Base-by-base conservation (phyloP, 345 rosid species). In the Camelina laxa region DNA sequence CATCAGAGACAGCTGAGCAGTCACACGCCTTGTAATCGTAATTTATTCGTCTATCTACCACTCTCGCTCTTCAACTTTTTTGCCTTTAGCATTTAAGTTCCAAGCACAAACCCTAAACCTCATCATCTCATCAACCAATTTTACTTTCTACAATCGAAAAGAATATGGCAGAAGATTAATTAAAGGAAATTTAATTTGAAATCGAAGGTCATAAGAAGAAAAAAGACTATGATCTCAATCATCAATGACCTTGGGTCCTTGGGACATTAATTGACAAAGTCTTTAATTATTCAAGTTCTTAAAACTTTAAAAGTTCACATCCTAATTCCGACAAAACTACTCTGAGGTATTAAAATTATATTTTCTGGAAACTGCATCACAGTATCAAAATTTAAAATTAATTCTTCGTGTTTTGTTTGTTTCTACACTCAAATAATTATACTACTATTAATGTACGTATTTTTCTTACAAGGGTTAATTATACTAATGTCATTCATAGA, bases 281-380 rank as follows among this genome's bases (percentile, higher is more conserved):
- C 42, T 45, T 47, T 24, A 24, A 4, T 24, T 51, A 70, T 57
- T 71, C 72, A 64, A 70, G 55, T 76, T 76, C 69, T 75, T 75
- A 33, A 69, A 67, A 66, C 67, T 57, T 75, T 75, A 33, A 69
- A 67, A 66, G 72, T 57, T 77, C 53, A 70, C 65, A 65, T 63
- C 60, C 75, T 65, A 58, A 71, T 71, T 77, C 80, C 80, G 76
- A 70, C 80, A 77, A 77, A 70, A 77, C 80, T 77, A 65, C 80
- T 65, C 67, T 71, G 38, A 38, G 51, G 67, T 58, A 38, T 71
- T 57, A 57, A 38, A 70, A 70, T 50, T 56, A 27, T 57, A 48
- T 15, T 69, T 55, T 45, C 60, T 62, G 65, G 74, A 62, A 73
- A 70, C 75, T 33, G 67, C 48, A 59, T 31, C 58, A 14, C 44